phyloP scores from a whole-genome alignment of 805 yeast species.

The Kockiozyma suomiensis region DNA sequence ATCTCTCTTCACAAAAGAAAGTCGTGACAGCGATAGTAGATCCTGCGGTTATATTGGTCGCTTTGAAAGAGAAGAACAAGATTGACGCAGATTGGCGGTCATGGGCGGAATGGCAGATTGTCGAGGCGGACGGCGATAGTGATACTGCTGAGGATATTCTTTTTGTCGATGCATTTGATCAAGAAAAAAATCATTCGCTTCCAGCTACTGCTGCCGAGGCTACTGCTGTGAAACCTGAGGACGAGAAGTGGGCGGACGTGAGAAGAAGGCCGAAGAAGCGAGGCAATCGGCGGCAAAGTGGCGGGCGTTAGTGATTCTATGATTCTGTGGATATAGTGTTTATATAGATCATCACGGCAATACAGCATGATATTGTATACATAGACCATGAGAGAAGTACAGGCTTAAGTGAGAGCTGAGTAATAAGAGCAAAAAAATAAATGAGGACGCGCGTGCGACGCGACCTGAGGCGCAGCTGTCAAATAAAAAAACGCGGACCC shows the following conservation, averaged over 20 bases:
- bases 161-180: slow-evolving; percentile 9
- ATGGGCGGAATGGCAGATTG: slow-evolving; percentile 30
- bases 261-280: slow-evolving; percentile 14
- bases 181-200: not conserved
- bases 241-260: slow-evolving; percentile 24
- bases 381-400: too few relatives aligned
- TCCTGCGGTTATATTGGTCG: slow-evolving; percentile 15
- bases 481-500: not conserved
- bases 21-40: slow-evolving; percentile 2
- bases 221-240: not conserved
- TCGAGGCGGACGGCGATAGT: slow-evolving; percentile 20
- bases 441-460: not conserved
- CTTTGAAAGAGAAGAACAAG: slow-evolving; percentile 14
- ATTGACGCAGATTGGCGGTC: slow-evolving; percentile 22
- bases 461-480: not conserved
- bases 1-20: too few relatives aligned
- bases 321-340: too few relatives aligned
- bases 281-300: not conserved
- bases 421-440: too few relatives aligned
- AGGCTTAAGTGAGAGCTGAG: too few relatives aligned
- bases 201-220: not conserved
- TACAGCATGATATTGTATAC: too few relatives aligned
- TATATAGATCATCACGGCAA: too few relatives aligned
- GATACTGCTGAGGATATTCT: slow-evolving; percentile 14
- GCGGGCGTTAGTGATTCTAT: too few relatives aligned